phyloP scores from a whole-genome alignment of 139 green algal species.

The Chlamydomonas sphaeroides region DNA sequence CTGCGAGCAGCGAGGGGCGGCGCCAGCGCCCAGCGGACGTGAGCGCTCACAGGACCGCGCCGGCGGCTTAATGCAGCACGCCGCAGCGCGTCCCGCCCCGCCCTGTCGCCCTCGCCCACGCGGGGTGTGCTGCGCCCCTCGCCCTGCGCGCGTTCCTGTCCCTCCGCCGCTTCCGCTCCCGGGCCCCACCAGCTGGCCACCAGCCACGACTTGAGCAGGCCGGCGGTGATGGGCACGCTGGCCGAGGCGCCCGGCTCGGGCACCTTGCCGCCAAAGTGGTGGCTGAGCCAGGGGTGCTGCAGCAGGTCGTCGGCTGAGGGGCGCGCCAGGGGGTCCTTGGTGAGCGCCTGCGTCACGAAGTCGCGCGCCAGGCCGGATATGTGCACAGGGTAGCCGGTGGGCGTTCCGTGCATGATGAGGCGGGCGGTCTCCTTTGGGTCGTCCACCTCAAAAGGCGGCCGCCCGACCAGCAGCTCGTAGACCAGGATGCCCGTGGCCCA shows the following conservation, averaged over 20 bases:
- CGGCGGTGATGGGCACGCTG: not conserved
- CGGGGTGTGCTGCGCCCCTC: no score
- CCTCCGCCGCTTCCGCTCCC: not conserved
- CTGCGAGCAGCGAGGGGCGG: no score
- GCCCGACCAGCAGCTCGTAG: constrained; percentile 61
- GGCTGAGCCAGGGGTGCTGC: constrained; percentile 67
- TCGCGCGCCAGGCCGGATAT: constrained; percentile 49
- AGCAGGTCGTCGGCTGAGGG: constrained; percentile 69
- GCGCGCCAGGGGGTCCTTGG: constrained; percentile 50
- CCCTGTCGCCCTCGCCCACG: no score
- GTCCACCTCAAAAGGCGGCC: constrained; percentile 60
- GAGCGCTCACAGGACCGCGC: no score
- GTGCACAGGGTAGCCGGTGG: constrained; percentile 26
- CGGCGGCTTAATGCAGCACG: no score
- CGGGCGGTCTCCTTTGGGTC: constrained; percentile 37
- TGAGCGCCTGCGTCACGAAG: constrained; percentile 72
- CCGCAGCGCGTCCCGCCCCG: no score
- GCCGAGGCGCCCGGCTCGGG: not conserved
- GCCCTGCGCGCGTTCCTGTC: no score
- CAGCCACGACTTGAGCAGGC: constrained; percentile 36
- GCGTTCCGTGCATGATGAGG: constrained; percentile 12
- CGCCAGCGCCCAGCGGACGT: no score
- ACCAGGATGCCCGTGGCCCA: constrained; percentile 60
- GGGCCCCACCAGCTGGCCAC: constrained; percentile 24
- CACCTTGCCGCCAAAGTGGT: constrained; percentile 23